Evolutionary conservation across 2,329 filamentous ascomycete genomes (phyloP), one percentile per base, ranked within the genome.

Genomic region (Talaromyces sp.): DNA sequence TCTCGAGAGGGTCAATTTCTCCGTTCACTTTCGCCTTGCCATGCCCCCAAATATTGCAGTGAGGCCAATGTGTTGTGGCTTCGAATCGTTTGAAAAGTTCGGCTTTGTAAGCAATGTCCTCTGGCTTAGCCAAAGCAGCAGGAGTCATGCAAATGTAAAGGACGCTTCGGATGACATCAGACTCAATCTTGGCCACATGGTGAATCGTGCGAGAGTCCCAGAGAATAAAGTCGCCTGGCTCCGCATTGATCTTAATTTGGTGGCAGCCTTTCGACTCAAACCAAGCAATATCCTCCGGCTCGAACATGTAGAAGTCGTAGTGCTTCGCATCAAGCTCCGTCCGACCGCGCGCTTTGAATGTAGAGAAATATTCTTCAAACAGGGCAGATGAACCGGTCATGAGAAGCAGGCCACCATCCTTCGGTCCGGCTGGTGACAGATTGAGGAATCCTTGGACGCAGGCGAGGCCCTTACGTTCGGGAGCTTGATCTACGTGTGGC

Each of bases 121-220:
- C n/a, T n/a, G n/a, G n/a, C n/a, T n/a, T n/a, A n/a, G n/a, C n/a
- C n/a, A n/a, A n/a, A n/a, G n/a, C n/a, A n/a, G n/a, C n/a, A 0
- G 76, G 76, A 1, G 75, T 76, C 69, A 76, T 73, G 67, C 73
- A 76, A n/a, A 61, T 72, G 64, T 78, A 79, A 60, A 74, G 70
- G 6, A 76, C 72, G 33, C 73, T 67, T 21, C 76, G 70, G 58
- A 77, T 72, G 11, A 71, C 72, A 60, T 76, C 72, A 9, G 76
- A 73, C 5, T n/a, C n/a, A n/a, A 76, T 63, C 9, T 67, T 64
- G 44, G 72, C n/a, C n/a, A n/a, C 74, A 65, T 78, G 82, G 68
- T 83, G 81, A 58, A 82, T 77, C 0, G 78, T 79, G 3, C 81
- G 70, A 3, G 76, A 77, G 64, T 81, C 80, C 80, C 79, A 80